Conservation (phyloP, 2,329 filamentous ascomycete species). For the Curvularia spicifera region DNA sequence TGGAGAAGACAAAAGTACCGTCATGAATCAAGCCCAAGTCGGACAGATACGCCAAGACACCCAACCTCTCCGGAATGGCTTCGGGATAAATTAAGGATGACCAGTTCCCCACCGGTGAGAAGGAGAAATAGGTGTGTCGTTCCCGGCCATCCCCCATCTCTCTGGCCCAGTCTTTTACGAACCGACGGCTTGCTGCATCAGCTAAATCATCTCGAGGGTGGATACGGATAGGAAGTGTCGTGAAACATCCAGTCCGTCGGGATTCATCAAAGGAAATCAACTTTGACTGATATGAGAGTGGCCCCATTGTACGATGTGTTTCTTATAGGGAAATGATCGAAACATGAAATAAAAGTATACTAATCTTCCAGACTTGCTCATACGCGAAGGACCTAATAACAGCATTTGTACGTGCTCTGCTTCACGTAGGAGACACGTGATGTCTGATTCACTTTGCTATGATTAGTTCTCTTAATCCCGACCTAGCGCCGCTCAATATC, state of each 20-base stretch:
- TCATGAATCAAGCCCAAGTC: slow-evolving; percentile 9
- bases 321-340: not conserved
- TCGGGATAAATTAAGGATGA: slow-evolving; percentile 3
- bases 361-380: not conserved
- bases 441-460: not conserved
- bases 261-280: not conserved
- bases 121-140: not conserved
- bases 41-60: not conserved
- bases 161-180: not conserved
- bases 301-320: not conserved
- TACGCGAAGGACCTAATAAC: not conserved
- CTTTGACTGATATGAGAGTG: not conserved
- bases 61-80: slow-evolving; percentile 3
- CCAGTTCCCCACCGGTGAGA: slow-evolving; percentile 2
- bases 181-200: not conserved
- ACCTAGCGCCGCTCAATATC: not conserved
- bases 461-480: not conserved
- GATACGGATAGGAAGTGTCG: slow-evolving; percentile 5
- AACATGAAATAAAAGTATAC: not conserved
- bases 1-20: not conserved
- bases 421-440: not conserved
- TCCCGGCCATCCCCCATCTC: slow-evolving; percentile 3
- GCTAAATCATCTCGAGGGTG: slow-evolving; percentile 2
- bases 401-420: not conserved
- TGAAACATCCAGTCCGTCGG: not conserved